A percentile compares a stretch with the other conserved stretches of the same genome.
Conservation (phyloP, 2,329 filamentous ascomycete genomes). For the Tolypocladium ovalisporum region DNA sequence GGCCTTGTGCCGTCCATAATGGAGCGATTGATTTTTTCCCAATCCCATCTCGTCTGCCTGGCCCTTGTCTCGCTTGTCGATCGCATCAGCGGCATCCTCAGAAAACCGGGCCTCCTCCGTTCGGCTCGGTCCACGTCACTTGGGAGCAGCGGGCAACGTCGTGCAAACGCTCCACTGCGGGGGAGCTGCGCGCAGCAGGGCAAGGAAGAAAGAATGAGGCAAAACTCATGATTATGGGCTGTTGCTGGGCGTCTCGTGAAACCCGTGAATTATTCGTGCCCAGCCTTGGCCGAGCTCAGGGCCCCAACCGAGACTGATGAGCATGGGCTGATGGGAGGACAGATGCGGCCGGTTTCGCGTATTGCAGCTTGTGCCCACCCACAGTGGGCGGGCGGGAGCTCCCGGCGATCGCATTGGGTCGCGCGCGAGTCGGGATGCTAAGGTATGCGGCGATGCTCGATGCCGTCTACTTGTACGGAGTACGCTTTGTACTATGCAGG, state of each 20-base stretch:
- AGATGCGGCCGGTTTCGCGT: neutral
- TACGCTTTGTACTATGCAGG: too few relatives aligned
- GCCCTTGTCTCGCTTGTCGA: neutral
- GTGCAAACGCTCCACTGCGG: neutral
- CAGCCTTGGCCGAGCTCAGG: neutral
- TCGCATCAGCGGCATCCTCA: neutral
- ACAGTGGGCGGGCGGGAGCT: neutral
- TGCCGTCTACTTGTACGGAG: neutral
- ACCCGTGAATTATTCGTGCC: neutral
- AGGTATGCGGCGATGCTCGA: neutral
- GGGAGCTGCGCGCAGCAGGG: neutral
- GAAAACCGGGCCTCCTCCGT: neutral
- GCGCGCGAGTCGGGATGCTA: neutral
- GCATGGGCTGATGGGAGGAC: neutral
- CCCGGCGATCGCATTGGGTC: neutral
- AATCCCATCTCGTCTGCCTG: neutral
- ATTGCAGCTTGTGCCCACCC: neutral
- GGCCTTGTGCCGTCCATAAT: neutral
- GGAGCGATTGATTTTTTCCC: neutral
- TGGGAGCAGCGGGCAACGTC: neutral
- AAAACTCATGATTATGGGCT: neutral
- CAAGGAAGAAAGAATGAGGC: neutral
- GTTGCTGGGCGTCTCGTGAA: neutral
- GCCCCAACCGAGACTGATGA: neutral
- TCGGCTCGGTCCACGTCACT: neutral